phyloP scores from a whole-genome alignment of 176 grass and related monocot species.

The Zoysia pacifica region DNA sequence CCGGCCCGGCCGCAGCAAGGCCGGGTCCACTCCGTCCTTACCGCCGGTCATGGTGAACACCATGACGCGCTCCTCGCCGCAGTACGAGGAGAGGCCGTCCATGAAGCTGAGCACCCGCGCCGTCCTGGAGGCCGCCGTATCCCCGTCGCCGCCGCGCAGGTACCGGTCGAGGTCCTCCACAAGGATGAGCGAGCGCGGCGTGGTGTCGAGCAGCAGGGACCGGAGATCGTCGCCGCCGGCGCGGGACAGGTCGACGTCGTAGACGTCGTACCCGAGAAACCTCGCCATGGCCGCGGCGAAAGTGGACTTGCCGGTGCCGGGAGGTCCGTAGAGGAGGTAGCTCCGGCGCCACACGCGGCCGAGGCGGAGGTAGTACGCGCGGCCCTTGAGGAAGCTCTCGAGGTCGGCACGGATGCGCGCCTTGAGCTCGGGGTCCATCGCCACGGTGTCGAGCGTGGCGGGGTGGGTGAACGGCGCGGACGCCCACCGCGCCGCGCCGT shows the following conservation, averaged over 20 bases:
- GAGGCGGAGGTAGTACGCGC: conserved; percentile 73
- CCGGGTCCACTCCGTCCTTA: conserved; percentile 65
- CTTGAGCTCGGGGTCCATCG: conserved; percentile 88
- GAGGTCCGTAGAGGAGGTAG: conserved; percentile 77
- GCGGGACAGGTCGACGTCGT: conserved; percentile 73
- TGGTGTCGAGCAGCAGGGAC: background rate
- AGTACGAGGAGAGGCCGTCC: conserved; percentile 84
- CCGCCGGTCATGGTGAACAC: conserved; percentile 82
- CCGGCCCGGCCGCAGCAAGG: conserved; percentile 73
- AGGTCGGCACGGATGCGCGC: conserved; percentile 65
- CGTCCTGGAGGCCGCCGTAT: background rate
- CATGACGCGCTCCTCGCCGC: conserved; percentile 88
- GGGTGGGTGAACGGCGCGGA: conserved; percentile 78
- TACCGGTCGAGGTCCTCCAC: background rate
- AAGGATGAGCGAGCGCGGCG: background rate
- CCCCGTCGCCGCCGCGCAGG: background rate
- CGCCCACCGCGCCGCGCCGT: conserved; percentile 9
- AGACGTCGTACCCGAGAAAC: conserved; percentile 80
- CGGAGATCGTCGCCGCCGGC: background rate
- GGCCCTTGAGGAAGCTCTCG: conserved; percentile 71
- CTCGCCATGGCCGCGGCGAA: conserved; percentile 92
- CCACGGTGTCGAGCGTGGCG: conserved; percentile 68
- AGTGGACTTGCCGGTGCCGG: conserved; percentile 87
- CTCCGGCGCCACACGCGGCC: conserved; percentile 85
- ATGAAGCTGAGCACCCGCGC: conserved; percentile 75